phyloP scores from a whole-genome alignment of 306 rosid species.

The Vigna reflexopilosa region DNA sequence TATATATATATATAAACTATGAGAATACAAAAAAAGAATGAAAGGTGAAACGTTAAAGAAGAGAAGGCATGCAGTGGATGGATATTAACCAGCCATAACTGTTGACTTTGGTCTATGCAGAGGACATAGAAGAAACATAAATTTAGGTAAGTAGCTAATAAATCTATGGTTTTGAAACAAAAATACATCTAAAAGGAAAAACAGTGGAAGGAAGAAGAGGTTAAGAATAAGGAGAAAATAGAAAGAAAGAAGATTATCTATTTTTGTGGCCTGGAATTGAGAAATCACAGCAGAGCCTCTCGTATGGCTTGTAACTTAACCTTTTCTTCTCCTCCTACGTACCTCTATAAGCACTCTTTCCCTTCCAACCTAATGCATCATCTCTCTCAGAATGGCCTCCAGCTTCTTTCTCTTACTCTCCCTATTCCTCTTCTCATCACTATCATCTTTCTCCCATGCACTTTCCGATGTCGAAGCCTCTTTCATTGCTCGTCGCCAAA shows the following conservation, averaged over 20 bases:
- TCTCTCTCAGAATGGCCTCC: slow-evolving; percentile 40
- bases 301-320: neutral
- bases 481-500: slow-evolving; percentile 65
- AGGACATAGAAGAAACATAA: slow-evolving; percentile 3
- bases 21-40: no score
- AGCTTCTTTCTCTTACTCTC: slow-evolving; percentile 41
- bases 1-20: no score
- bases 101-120: no score
- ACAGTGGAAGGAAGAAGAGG: neutral
- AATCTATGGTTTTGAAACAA: slow-evolving; percentile 30
- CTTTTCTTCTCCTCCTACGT: neutral
- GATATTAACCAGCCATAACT: no score
- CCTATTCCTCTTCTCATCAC: slow-evolving; percentile 19
- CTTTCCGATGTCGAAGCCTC: slow-evolving; percentile 59
- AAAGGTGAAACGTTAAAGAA: slow-evolving; percentile 17
- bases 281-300: slow-evolving; percentile 48
- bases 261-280: slow-evolving; percentile 40
- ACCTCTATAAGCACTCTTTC: slow-evolving; percentile 44
- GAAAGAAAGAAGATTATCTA: neutral
- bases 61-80: neutral
- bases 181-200: slow-evolving; percentile 36
- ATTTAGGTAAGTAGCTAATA: slow-evolving; percentile 35
- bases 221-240: neutral
- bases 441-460: slow-evolving; percentile 38
- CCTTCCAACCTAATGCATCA: slow-evolving; percentile 21